A percentile compares a stretch with the other conserved stretches of the same genome.
These are phyloP conservation scores for Davidsoniella neocaledoniae DNA, from an alignment of 2,329 filamentous ascomycete genomes.

Conservation along the genomic window DNA sequence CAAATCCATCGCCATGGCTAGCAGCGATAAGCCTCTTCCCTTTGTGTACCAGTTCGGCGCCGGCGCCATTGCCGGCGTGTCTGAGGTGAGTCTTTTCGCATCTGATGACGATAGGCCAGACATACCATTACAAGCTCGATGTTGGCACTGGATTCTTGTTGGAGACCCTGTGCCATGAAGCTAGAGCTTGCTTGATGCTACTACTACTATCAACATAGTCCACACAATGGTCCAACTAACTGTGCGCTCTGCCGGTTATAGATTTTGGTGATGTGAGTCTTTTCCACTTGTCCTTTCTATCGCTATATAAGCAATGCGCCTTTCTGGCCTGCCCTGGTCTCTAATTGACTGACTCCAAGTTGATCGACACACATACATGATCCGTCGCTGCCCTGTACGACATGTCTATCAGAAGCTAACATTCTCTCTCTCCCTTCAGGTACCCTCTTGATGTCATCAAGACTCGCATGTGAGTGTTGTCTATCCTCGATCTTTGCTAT, in stretches of 20 bases:
- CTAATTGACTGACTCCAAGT: too few relatives aligned
- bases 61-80: slow-evolving; percentile 91
- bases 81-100: slow-evolving; percentile 51
- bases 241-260: slow-evolving; percentile 22
- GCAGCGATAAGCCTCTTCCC: slow-evolving; percentile 55
- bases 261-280: slow-evolving; percentile 70
- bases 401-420: neutral
- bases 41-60: slow-evolving; percentile 93
- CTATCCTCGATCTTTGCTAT: too few relatives aligned
- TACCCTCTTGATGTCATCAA: slow-evolving; percentile 98
- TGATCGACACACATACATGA: neutral
- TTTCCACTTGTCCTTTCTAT: slow-evolving; percentile 1
- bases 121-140: too few relatives aligned
- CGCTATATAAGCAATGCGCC: too few relatives aligned
- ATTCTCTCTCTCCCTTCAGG: slow-evolving; percentile 33
- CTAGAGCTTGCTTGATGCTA: neutral
- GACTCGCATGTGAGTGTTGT: slow-evolving; percentile 65
- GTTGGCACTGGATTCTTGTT: too few relatives aligned
- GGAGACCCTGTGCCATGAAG: too few relatives aligned
- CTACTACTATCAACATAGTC: neutral
- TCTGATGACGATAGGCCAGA: too few relatives aligned
- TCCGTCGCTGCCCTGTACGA: neutral
- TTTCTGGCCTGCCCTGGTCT: too few relatives aligned
- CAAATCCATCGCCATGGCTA: slow-evolving; percentile 36
- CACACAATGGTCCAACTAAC: slow-evolving; percentile 2